Conservation (phyloP, 257 asterid species). For the Ballota nigra region DNA sequence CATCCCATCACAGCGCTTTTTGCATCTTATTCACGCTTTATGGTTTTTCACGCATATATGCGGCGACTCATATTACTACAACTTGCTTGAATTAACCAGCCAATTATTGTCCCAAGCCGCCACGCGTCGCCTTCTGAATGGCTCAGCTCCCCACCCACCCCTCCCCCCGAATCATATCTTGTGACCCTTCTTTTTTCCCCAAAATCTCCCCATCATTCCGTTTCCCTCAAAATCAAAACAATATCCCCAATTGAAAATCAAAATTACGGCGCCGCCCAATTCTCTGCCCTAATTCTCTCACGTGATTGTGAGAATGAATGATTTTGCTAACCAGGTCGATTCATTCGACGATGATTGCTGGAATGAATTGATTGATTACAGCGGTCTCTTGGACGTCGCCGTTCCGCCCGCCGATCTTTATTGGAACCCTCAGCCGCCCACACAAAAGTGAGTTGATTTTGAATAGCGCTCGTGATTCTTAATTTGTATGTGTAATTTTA, state of each 20-base stretch:
- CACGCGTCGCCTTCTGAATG: constrained; percentile 32
- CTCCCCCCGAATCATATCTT: constrained; percentile 22
- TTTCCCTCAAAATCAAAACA: constrained; percentile 10
- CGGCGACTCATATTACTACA: constrained; percentile 25
- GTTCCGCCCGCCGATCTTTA: constrained; percentile 36
- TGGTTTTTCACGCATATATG: constrained; percentile 26
- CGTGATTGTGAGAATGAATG: constrained; percentile 35
- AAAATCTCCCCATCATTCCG: constrained; percentile 20
- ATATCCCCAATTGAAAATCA: not conserved
- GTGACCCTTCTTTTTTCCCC: constrained; percentile 7
- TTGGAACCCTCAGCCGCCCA: constrained; percentile 41
- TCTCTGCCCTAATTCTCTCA: constrained; percentile 12
- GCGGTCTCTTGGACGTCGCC: constrained; percentile 43
- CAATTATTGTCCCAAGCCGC: constrained; percentile 19
- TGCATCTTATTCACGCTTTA: constrained; percentile 6
- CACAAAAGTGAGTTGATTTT: constrained; percentile 30
- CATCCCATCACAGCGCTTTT: not conserved
- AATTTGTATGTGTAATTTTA: not conserved
- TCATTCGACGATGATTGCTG: constrained; percentile 44
- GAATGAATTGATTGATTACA: constrained; percentile 48
- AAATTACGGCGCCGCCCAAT: not conserved
- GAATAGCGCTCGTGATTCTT: not conserved
- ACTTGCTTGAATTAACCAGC: constrained; percentile 1
- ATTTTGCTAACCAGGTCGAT: constrained; percentile 28
- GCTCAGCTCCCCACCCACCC: constrained; percentile 1